Base-by-base conservation (phyloP, 345 rosid species). In the Arabis alpina region DNA sequence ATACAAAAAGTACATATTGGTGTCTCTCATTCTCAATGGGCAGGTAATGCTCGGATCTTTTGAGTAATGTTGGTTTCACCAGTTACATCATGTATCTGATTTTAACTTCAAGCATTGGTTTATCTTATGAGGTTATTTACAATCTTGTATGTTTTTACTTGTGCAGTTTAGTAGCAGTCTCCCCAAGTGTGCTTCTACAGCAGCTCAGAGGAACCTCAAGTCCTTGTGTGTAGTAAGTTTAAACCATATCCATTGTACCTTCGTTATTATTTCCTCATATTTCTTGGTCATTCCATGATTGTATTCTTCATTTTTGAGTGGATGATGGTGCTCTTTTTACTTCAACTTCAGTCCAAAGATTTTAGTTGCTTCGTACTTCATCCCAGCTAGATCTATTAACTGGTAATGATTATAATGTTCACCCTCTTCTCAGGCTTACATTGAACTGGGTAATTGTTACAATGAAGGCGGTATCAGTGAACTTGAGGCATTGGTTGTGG, bases 141-240 rank as follows among this genome's bases (percentile, higher is more conserved):
- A 67, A 51, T 68, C 59, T 66, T 32, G 66, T 73, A 49, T 73
- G 40, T 54, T 54, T 47, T 75, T 34, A 63, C 53, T 30, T 64
- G 64, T 69, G 74, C 87, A 94, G 99, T 85, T 83, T 77, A 82
- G 85, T 59, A 70, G 77, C 68, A 85, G 68, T 76, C 96, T 91
- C 61, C 96, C 96, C 37, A 94, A 91, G 81, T 94, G 91, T 32
- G 76, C 96, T 70, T 91, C 97, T 68, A 70, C 89, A 61, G 80
- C 81, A 58, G 95, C 89, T 68, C 99, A 94, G 83, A 94, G 97
- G 78, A 88, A 78, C 82, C 58, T 89, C 68, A 91, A 87, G 82
- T 78, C 42, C 79, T 81, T 76, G 2, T 64, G 62, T 25, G 13
- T 12, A 12, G 79, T 76, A 69, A 56, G 79, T 69, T 70, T 64